Base-by-base conservation (phyloP, 106 monocot species). In the Dactylorhiza incarnata region DNA sequence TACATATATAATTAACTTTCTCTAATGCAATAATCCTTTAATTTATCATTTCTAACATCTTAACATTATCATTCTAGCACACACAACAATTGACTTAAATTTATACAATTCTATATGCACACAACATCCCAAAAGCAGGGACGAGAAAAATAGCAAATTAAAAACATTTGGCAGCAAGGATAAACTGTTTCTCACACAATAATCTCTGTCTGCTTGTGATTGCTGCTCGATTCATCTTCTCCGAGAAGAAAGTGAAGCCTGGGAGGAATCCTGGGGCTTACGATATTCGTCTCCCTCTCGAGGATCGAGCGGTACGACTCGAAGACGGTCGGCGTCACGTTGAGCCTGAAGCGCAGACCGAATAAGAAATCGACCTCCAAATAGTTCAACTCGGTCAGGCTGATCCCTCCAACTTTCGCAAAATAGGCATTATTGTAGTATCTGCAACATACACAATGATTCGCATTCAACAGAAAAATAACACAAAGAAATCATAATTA, bases 371-470 rank as follows among this genome's bases (percentile, higher is more conserved):
- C 86, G 72, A 89, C 85, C 80, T 95, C 95, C 71, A 95, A 74
- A 68, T 86, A 80, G 77, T 95, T 95, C 87, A 95, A 91, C 87
- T 95, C 95, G 78, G 73, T 45, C 75, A 89, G 68, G 82, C 83
- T 87, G 49, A 91, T 86, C 20, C 95, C 95, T 55, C 95, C 94
- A 14, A 95, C 91, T 73, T 84, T 91, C 15, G 95, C 89, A 73
- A 89, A 95, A 77, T 91, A 91, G 0, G 85, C 87, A 65, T 95
- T 95, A 89, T 89, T 87, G 89, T 89, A 91, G 85, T 76, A 89
- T 84, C 91, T 95, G 68, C 26, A 37, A 66, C 24, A n/a, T n/a
- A n/a, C n/a, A n/a, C n/a, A n/a, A n/a, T n/a, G 5, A 24, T 2
- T 0, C 9, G 12, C 9, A 66, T 3, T 46, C 13, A 71, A 0